These are phyloP conservation scores for Melampsora larici-populina DNA, from an alignment of 1,284 basidiomycete genomes.

Conservation along the genomic window DNA sequence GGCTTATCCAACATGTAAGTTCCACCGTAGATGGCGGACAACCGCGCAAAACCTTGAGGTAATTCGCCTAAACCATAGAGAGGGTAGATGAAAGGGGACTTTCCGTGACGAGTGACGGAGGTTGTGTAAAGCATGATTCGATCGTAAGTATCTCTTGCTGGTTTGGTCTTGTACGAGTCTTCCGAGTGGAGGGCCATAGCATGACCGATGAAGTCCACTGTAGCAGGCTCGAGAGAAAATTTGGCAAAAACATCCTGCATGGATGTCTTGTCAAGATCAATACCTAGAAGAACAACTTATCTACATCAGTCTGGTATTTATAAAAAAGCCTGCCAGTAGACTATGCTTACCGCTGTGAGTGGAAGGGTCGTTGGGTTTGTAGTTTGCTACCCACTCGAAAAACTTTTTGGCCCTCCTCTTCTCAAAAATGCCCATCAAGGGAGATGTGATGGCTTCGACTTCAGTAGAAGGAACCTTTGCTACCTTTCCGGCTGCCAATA, in stretches of 20 bases:
- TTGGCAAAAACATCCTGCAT: conserved; percentile 95
- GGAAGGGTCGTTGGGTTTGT: conserved; percentile 87
- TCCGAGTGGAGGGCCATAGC: conserved; percentile 98
- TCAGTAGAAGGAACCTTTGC: conserved; percentile 98
- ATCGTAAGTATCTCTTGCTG: conserved; percentile 84
- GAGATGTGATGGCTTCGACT: conserved; percentile 90
- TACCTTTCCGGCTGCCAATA: conserved; percentile 93
- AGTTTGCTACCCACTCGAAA: conserved; percentile 93
- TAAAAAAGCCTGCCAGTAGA: background rate
- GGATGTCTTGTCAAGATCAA: conserved; percentile 77
- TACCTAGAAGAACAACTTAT: conserved; percentile 59
- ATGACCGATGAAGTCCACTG: conserved; percentile 98
- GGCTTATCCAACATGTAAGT: conserved; percentile 99
- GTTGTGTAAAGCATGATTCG: conserved; percentile 96
- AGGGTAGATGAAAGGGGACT: conserved; percentile 99
- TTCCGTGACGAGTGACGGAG: conserved; percentile 98
- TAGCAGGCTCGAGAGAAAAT: conserved; percentile 93
- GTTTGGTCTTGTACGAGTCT: conserved; percentile 90
- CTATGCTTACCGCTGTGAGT: conserved; percentile 79
- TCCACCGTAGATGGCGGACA: conserved; percentile 97
- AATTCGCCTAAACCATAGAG: conserved; percentile 98
- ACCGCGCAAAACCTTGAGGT: conserved; percentile 95
- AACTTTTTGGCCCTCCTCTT: conserved; percentile 98
- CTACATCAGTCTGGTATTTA: background rate
- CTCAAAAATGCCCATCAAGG: conserved; percentile 97